phyloP scores from a whole-genome alignment of 441 rosid species.

The Erysimum cheiri region DNA sequence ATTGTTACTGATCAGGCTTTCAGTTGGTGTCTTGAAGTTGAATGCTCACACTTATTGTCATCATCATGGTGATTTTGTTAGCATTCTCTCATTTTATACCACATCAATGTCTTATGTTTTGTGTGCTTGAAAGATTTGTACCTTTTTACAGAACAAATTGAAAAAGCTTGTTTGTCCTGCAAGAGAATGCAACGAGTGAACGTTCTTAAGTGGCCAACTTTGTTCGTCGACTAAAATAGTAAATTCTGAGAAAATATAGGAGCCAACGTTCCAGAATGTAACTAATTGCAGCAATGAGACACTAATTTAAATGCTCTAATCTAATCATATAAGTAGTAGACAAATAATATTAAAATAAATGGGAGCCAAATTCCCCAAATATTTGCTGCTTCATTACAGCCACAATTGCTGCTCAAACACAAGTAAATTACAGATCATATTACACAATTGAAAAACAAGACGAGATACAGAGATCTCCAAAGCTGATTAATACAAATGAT shows the following conservation, averaged over 20 bases:
- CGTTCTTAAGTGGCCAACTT: neutral
- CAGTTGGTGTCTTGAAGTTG: conserved; percentile 15
- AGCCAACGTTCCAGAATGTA: neutral
- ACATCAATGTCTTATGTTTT: conserved; percentile 1
- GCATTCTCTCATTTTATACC: neutral
- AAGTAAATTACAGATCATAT: conserved; percentile 17
- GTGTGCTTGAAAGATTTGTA: neutral
- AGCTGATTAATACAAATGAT: conserved; percentile 12
- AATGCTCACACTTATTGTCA: conserved; percentile 30
- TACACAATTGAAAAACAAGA: conserved; percentile 5
- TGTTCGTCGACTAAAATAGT: neutral
- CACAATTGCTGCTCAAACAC: conserved; percentile 25
- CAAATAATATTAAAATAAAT: conserved; percentile 5
- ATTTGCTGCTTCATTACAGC: conserved; percentile 17
- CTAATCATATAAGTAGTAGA: neutral
- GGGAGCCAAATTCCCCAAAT: neutral
- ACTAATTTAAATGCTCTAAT: conserved; percentile 2
- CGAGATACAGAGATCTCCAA: conserved; percentile 4
- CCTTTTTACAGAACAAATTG: neutral
- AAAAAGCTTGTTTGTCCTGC: conserved; percentile 2
- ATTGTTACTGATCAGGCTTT: conserved; percentile 15
- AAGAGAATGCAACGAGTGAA: neutral
- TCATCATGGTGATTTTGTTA: conserved; percentile 59
- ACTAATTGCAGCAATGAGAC: neutral
- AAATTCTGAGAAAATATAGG: neutral